These are phyloP conservation scores for Oxytropis ochrocephala DNA, from an alignment of 306 rosid species.

Conservation along the genomic window DNA sequence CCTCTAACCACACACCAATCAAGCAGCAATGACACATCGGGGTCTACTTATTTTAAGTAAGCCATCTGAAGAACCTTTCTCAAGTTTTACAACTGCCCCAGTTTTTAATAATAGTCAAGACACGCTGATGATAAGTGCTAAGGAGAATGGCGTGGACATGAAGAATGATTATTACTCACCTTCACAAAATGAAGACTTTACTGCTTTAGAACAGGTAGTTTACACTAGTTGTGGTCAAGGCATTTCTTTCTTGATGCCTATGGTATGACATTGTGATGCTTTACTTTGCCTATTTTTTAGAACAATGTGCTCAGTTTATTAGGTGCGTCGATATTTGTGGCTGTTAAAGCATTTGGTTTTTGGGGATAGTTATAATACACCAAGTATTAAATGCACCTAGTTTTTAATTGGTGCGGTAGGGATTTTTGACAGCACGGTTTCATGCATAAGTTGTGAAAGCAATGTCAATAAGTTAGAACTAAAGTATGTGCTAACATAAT, in stretches of 20 bases:
- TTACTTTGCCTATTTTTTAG: background rate
- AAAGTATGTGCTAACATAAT: background rate
- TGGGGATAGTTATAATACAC: background rate
- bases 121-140: conserved; percentile 27
- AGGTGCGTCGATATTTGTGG: background rate
- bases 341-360: background rate
- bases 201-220: conserved; percentile 92
- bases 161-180: conserved; percentile 46
- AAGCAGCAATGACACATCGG: conserved; percentile 31
- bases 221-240: conserved; percentile 11
- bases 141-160: conserved; percentile 50
- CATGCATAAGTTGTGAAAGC: background rate
- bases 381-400: background rate
- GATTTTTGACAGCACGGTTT: background rate
- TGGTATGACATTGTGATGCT: background rate
- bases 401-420: background rate
- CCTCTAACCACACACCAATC: conserved; percentile 42
- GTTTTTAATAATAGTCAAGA: conserved; percentile 29
- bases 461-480: background rate
- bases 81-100: conserved; percentile 36
- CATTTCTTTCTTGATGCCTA: conserved; percentile 10
- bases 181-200: conserved; percentile 75
- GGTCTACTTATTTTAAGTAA: conserved; percentile 36
- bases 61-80: conserved; percentile 36
- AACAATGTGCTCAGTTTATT: conserved; percentile 15